These are phyloP conservation scores for Ambrosiella beaveri DNA, from an alignment of 2,329 filamentous ascomycete species.

Conservation along the genomic window DNA sequence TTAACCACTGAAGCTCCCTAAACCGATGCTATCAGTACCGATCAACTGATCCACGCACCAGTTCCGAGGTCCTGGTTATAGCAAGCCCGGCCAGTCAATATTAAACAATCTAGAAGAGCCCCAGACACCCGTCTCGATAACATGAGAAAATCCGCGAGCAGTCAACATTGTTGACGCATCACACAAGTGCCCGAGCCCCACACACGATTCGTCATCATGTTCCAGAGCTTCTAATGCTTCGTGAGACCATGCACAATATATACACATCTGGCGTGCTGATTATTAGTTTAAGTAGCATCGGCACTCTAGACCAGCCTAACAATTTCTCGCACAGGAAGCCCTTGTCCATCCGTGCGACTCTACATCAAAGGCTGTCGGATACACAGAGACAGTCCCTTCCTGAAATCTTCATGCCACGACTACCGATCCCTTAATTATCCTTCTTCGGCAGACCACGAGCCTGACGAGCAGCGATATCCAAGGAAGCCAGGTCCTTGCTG, in stretches of 20 bases:
- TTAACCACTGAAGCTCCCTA: background rate
- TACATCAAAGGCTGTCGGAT: background rate
- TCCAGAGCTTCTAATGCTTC: background rate
- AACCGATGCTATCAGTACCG: background rate
- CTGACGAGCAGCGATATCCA: constrained; percentile 53
- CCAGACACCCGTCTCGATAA: no score
- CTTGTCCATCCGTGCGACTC: no score
- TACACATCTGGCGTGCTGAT: background rate
- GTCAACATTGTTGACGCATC: background rate
- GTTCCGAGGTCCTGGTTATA: no score
- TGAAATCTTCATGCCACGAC: background rate
- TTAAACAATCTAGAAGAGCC: no score
- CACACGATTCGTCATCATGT: background rate
- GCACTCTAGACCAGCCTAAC: background rate
- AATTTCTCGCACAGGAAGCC: background rate
- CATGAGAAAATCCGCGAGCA: background rate
- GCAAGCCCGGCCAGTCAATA: no score
- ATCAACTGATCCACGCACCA: no score
- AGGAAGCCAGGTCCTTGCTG: constrained; percentile 79
- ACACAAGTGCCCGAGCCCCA: background rate
- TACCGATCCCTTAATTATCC: constrained; percentile 16
- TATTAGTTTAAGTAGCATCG: background rate
- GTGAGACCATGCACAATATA: background rate
- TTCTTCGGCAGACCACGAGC: constrained; percentile 34
- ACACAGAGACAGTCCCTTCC: background rate